These are phyloP conservation scores for Mortierella polycephala DNA, from an alignment of 371 early-diverging fungal genomes.

Conservation along the genomic window DNA sequence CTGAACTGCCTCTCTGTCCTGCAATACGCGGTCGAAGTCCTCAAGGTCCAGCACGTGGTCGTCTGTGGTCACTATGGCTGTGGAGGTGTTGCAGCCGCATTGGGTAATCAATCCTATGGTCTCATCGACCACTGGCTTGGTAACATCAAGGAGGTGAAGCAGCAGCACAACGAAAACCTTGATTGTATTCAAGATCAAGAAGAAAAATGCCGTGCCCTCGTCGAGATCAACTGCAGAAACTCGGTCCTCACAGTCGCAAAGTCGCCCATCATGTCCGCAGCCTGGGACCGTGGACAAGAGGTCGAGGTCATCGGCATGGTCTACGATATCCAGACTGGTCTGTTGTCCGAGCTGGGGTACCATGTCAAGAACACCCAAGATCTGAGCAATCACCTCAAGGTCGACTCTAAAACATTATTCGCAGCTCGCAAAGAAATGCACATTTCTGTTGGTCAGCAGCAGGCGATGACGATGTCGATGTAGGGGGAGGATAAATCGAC, in stretches of 20 bases:
- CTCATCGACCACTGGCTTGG: conserved; percentile 89
- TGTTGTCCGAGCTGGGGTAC: conserved; percentile 60
- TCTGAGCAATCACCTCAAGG: conserved; percentile 42
- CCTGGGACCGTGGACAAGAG: conserved; percentile 82
- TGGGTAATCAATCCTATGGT: conserved; percentile 72
- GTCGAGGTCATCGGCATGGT: conserved; percentile 89
- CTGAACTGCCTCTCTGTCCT: conserved; percentile 86
- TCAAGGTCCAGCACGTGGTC: conserved; percentile 92
- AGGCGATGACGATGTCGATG: neutral
- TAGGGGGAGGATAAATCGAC: neutral
- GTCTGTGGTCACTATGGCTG: conserved; percentile 94
- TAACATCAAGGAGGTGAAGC: conserved; percentile 81
- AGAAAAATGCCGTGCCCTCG: conserved; percentile 62
- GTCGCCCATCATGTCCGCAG: conserved; percentile 84
- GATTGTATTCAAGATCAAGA: conserved; percentile 56
- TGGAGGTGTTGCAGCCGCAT: conserved; percentile 87
- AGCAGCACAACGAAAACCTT: conserved; percentile 64
- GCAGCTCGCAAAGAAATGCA: conserved; percentile 14
- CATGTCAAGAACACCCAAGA: conserved; percentile 48
- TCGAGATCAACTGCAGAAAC: conserved; percentile 81
- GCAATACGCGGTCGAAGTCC: conserved; percentile 91
- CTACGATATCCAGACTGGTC: conserved; percentile 79
- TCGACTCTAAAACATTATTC: conserved; percentile 39
- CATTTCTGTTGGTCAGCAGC: neutral
- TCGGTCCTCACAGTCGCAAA: conserved; percentile 79